Evolutionary conservation across 2,329 filamentous ascomycete species (phyloP), one percentile per base, ranked within the genome.

Genomic region (Botrytis byssoidea): DNA sequence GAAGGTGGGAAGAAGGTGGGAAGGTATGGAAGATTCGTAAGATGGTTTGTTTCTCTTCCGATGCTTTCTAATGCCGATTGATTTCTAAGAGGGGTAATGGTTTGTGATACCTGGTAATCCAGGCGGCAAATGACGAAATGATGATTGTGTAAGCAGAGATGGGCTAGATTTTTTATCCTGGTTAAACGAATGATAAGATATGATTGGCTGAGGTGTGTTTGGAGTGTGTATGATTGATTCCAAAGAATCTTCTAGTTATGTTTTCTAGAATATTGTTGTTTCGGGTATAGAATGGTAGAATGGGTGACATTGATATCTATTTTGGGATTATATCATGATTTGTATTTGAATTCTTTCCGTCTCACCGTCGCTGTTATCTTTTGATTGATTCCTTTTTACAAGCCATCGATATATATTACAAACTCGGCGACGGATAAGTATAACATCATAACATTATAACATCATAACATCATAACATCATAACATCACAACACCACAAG

Each of bases 11-110:
- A 46, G 64, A 44, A 32, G 61, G 4, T 20, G n/a, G 16, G 60
- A 63, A n/a, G 60, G 2, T 42, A 22, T 4, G 37, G 25, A 61
- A 63, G 60, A 63, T 22, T 4, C 22, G 59, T 61, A 25, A 25
- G 29, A n/a, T n/a, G 25, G 46, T 12, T 51, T 25, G 46, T 48
- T 48, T 48, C 22, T 22, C 46, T 48, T 57, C n/a, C n/a, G 55
- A 32, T 37, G 57, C 32, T 60, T 60, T 32, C 57, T 37, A 37
- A 60, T 20, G 59, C 35, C 22, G 59, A 67, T 75, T 75, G 74
- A 74, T 75, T 75, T 75, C 73, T 75, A 75, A 75, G 71, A 63
- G 60, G 60, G 60, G 60, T 63, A 63, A 64, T 20, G 5, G 25
- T 18, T 5, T 3, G 2, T 10, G 3, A 14, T 20, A 3, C 61